Base-by-base conservation (phyloP, 768 basidiomycete species). In the Tricholoma hemisulphureum region DNA sequence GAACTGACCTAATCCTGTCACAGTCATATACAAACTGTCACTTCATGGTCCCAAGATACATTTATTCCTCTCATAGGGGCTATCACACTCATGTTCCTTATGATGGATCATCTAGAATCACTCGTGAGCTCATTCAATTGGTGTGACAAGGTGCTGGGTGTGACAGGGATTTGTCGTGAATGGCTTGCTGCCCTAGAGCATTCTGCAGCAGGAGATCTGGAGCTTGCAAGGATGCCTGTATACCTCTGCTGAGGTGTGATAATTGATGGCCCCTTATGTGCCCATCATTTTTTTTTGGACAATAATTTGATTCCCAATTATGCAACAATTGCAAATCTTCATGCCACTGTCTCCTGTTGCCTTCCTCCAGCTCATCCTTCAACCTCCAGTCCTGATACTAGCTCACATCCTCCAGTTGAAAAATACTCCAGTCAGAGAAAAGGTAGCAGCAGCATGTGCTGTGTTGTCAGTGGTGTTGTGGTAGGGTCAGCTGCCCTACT, bases 51-150 rank as follows among this genome's bases (percentile, higher is more conserved):
- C 11, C 14, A 51, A 18, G 52, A 57, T 31, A 51, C 60, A 13
- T 61, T 61, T 55, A 13, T 57, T 14, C 60, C 57, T 3, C 56
- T 61, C 31, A 61, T 61, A 18, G 60, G 51, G 10, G 31, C 60
- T 6, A 18, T 61, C 6, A 34, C 35, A 14, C 34, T 54, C 7
- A 23, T 48, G 24, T 39, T 53, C 7, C 28, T 53, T 28, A 16
- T 50, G 14, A 6, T 57, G 29, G 14, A 10, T 3, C 21, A 39
- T 23, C 14, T 6, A 34, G 28, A 53, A 53, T 35, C 10, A 35
- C 21, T 34, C 2, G 32, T 34, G n/a, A 37, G 10, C 6, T 11
- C 14, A 4, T 29, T 6, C 7, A 23, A 32, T 5, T 53, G 51
- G 51, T 14, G 32, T 11, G 51, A 53, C 4, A 37, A 53, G 20